Evolutionary conservation across 2,329 filamentous ascomycete species (phyloP).

Genomic region (Aspergillus sp.): DNA sequence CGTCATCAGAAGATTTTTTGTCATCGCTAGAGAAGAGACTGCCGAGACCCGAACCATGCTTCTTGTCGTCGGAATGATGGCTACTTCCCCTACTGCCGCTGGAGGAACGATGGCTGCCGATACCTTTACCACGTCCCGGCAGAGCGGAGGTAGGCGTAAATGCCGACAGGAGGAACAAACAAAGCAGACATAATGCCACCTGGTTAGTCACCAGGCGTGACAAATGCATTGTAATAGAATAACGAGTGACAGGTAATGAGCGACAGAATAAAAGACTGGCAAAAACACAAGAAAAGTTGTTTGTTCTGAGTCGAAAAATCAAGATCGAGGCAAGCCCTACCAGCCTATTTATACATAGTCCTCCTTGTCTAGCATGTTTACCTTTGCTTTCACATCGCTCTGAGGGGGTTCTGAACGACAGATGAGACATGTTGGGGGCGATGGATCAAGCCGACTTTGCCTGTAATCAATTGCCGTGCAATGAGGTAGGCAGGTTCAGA

Average conservation of each 20-base stretch:
- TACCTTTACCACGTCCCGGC: neutral
- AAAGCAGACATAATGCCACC: neutral
- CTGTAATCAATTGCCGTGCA: too few relatives aligned
- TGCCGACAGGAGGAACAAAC: neutral
- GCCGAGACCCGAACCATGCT: neutral
- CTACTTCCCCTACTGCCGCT: neutral
- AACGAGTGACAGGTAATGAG: neutral
- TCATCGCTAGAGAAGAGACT: neutral
- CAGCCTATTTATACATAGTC: neutral
- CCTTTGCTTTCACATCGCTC: neutral
- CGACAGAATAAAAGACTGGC: neutral
- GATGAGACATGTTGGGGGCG: neutral
- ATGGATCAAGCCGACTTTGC: neutral
- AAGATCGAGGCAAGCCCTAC: neutral
- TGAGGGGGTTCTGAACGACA: neutral
- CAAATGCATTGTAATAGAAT: neutral
- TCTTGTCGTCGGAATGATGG: too few relatives aligned
- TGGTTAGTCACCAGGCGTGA: neutral
- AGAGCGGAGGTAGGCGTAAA: neutral
- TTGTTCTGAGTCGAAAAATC: neutral
- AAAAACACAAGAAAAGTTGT: neutral
- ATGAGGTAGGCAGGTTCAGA: too few relatives aligned
- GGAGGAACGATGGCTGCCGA: neutral
- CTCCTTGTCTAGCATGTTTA: neutral
- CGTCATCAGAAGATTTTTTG: too few relatives aligned